Conservation (phyloP, 768 basidiomycete genomes). For the Lentinula sp. region DNA sequence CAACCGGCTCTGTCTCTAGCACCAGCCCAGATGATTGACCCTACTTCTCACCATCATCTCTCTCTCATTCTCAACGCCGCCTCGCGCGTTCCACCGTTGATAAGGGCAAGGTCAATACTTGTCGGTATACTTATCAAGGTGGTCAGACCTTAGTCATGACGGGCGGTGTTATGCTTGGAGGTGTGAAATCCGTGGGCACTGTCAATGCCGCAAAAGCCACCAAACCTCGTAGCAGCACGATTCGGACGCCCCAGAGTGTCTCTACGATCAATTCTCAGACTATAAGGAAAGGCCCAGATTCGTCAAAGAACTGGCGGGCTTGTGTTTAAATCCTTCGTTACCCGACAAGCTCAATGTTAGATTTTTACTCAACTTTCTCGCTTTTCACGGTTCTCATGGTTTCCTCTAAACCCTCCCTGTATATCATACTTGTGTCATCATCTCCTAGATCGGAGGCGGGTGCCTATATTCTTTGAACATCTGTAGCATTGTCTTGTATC, state of each 20-base stretch:
- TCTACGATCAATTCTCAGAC: neutral
- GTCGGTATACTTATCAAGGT: constrained; percentile 1
- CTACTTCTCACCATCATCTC: neutral
- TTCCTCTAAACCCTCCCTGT: neutral
- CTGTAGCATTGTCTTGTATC: neutral
- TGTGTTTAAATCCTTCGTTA: neutral
- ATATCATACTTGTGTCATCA: neutral
- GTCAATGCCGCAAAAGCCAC: neutral
- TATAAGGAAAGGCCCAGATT: neutral
- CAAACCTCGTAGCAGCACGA: neutral
- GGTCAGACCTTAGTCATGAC: constrained; percentile 6
- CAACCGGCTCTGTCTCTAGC: neutral
- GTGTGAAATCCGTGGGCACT: neutral
- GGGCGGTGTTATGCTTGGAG: constrained; percentile 5
- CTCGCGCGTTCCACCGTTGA: neutral
- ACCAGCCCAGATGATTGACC: neutral
- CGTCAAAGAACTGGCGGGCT: neutral
- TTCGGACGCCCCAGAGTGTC: neutral
- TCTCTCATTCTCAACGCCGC: constrained; percentile 2
- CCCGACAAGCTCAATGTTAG: too few species aligned
- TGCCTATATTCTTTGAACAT: neutral
- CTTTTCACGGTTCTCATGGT: too few species aligned
- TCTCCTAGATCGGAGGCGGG: neutral
- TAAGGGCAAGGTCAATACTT: neutral
- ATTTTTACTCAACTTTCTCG: too few species aligned